These are phyloP conservation scores for Exophiala alcalophila DNA, from an alignment of 2,329 filamentous ascomycete species.

Conservation along the genomic window DNA sequence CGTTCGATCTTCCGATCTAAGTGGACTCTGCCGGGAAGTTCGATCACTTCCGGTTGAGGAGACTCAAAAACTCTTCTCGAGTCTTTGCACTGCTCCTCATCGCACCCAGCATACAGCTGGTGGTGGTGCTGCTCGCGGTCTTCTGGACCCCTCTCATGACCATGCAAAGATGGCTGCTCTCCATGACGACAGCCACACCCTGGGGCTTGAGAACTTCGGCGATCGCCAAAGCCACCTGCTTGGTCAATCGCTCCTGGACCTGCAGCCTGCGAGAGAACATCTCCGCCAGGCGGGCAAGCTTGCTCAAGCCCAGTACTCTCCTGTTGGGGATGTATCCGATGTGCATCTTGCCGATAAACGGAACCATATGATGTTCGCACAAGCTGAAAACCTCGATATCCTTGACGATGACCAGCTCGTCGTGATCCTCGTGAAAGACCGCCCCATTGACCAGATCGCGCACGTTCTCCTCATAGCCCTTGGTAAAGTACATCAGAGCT, in stretches of 20 bases:
- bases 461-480: constrained; percentile 94
- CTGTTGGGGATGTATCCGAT: constrained; percentile 95
- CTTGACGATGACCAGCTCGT: constrained; percentile 96
- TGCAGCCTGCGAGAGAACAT: constrained; percentile 94
- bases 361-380: constrained; percentile 96
- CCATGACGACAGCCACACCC: constrained; percentile 95
- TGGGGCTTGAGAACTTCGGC: constrained; percentile 90
- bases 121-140: constrained; percentile 80
- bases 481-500: constrained; percentile 92
- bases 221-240: constrained; percentile 90
- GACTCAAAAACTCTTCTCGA: constrained; percentile 87
- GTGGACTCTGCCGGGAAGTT: too few relatives aligned
- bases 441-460: constrained; percentile 87
- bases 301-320: constrained; percentile 90
- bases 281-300: constrained; percentile 90
- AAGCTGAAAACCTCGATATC: constrained; percentile 93
- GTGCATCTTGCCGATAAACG: constrained; percentile 98
- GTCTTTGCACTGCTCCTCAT: constrained; percentile 93
- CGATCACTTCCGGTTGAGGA: constrained; percentile 61
- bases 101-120: constrained; percentile 94
- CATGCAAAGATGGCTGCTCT: constrained; percentile 96
- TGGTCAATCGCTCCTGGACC: constrained; percentile 93
- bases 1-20: too few relatives aligned
- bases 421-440: constrained; percentile 94
- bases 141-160: constrained; percentile 98